A percentile compares a stretch with the other conserved stretches of the same genome.
Conservation (phyloP, 345 rosid genomes). For the Diplotaxis tenuifolia region DNA sequence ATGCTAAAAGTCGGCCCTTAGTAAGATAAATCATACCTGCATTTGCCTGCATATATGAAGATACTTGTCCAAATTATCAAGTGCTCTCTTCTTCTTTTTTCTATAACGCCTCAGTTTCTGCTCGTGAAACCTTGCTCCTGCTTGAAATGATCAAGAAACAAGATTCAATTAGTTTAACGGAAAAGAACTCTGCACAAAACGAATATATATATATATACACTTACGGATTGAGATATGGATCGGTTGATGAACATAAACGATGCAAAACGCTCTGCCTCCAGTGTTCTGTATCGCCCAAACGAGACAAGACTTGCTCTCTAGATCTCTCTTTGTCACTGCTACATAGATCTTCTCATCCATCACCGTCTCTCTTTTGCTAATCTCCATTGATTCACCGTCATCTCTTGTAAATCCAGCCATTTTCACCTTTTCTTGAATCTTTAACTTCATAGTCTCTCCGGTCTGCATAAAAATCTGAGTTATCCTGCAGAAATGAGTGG, state of each 20-base stretch:
- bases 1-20: background rate
- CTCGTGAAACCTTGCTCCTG: too few species aligned
- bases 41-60: constrained; percentile 44
- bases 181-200: too few species aligned
- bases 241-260: constrained; percentile 63
- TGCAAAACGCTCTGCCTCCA: constrained; percentile 57
- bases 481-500: background rate
- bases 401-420: constrained; percentile 14
- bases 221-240: constrained; percentile 30
- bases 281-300: constrained; percentile 62
- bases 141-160: too few species aligned
- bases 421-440: constrained; percentile 23
- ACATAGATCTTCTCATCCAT: constrained; percentile 58
- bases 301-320: constrained; percentile 44
- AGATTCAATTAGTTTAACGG: too few species aligned
- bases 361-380: constrained; percentile 7
- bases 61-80: constrained; percentile 43
- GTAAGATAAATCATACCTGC: constrained; percentile 48
- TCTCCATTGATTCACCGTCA: background rate
- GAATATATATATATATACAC: background rate
- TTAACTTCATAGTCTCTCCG: background rate
- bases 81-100: too few species aligned
- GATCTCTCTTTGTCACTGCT: constrained; percentile 47
- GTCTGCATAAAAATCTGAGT: constrained; percentile 9
- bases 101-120: too few species aligned